phyloP scores from a whole-genome alignment of 129 eudicot species.

The Erigeron canadensis region DNA sequence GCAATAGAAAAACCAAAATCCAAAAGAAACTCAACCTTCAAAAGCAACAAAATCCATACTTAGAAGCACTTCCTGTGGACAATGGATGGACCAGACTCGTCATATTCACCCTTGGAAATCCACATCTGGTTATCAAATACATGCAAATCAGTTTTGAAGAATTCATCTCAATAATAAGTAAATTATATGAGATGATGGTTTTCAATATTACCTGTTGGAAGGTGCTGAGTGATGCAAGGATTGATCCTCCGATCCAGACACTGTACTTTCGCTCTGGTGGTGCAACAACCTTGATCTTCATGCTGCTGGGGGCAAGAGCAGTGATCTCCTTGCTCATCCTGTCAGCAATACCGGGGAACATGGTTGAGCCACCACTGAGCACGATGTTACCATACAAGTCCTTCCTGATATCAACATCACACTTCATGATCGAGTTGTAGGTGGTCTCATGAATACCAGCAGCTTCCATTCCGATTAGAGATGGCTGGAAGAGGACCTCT shows the following conservation, averaged over 20 bases:
- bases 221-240: slow-evolving; percentile 80
- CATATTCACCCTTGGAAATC: slow-evolving; percentile 83
- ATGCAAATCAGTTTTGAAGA: neutral
- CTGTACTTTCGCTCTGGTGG: slow-evolving; percentile 81
- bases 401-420: slow-evolving; percentile 81
- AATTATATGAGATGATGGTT: neutral
- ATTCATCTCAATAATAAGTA: neutral
- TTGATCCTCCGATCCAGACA: slow-evolving; percentile 85
- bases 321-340: slow-evolving; percentile 86
- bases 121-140: slow-evolving; percentile 51
- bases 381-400: slow-evolving; percentile 76
- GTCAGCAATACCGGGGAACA: slow-evolving; percentile 83
- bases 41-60: slow-evolving; percentile 41
- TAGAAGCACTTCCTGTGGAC: slow-evolving; percentile 87
- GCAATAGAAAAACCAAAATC: slow-evolving; percentile 40
- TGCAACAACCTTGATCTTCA: slow-evolving; percentile 84
- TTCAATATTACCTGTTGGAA: slow-evolving; percentile 62
- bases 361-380: slow-evolving; percentile 78
- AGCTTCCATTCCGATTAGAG: slow-evolving; percentile 75
- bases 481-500: slow-evolving; percentile 76
- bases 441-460: slow-evolving; percentile 80
- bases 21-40: slow-evolving; percentile 53
- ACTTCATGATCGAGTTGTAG: slow-evolving; percentile 81
- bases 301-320: slow-evolving; percentile 83
- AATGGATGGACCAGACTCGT: slow-evolving; percentile 76